Evolutionary conservation across 1,284 basidiomycete genomes (phyloP).

Genomic region (Pseudozyma hubeiensis): DNA sequence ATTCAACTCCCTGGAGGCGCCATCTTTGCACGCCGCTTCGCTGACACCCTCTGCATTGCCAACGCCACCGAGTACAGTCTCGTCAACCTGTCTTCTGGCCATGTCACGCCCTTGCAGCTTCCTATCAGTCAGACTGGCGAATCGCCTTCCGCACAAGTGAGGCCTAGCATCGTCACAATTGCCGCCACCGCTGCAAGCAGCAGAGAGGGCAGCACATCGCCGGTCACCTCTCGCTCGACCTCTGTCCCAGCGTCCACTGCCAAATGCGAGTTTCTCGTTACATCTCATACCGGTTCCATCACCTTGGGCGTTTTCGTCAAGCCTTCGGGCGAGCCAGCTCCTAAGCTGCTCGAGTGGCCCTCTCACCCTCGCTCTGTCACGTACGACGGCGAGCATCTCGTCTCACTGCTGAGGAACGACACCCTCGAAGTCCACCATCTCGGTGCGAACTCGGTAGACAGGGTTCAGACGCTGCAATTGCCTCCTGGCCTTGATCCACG

Average conservation of each 20-base stretch:
- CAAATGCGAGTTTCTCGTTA: conserved; percentile 63
- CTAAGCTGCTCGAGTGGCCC: conserved; percentile 66
- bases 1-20: conserved; percentile 60
- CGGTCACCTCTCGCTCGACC: conserved; percentile 7
- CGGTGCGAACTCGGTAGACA: conserved; percentile 32
- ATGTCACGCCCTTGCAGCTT: conserved; percentile 57
- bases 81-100: conserved; percentile 53
- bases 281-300: conserved; percentile 58
- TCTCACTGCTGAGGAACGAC: conserved; percentile 63
- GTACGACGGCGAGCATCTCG: conserved; percentile 44
- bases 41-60: conserved; percentile 61
- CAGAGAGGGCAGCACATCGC: conserved; percentile 23
- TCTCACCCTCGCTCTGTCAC: conserved; percentile 64
- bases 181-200: conserved; percentile 6
- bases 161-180: conserved; percentile 62
- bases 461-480: conserved; percentile 45
- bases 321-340: conserved; percentile 61
- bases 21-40: conserved; percentile 59
- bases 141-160: conserved; percentile 56
- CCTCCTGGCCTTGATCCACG: conserved; percentile 56
- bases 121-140: conserved; percentile 64
- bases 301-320: conserved; percentile 66
- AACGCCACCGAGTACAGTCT: conserved; percentile 63
- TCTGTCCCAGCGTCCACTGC: conserved; percentile 1
- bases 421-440: conserved; percentile 59